Base-by-base conservation (phyloP, 257 asterid species). In the Solanum piurae region DNA sequence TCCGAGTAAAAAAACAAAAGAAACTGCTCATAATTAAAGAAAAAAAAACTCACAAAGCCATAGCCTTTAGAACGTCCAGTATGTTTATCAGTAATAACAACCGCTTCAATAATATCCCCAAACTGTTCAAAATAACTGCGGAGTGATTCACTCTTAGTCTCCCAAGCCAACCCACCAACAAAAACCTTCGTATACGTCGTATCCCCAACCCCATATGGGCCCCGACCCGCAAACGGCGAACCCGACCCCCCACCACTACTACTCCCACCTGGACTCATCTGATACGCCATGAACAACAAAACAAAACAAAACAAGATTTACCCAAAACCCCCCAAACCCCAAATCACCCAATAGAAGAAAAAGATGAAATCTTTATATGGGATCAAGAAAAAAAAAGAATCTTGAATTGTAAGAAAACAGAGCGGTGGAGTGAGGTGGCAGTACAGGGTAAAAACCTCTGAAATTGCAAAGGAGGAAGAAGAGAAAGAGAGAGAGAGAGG, bases 101-200 rank as follows among this genome's bases (percentile, higher is more conserved):
- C 93, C 29, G 92, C 93, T 86, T 91, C 93, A 13, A 88, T 72
- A 88, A 91, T 91, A 88, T 91, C 93, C 8, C 93, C 93, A 87
- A 89, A 91, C 84, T 88, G 89, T 73, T 91, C 93, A 83, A 91
- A 91, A 75, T 83, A 89, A 21, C 88, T 58, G 75, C 86, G 89
- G 49, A 91, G 87, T 12, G 90, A 82, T 3, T 91, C 91, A 64
- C 89, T 91, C 86, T 89, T 73, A 0, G 91, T 91, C 38, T 89
- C 91, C 93, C 93, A 91, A 64, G 93, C 93, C 44, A 91, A 71
- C 31, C 93, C 93, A 60, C 93, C 92, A 13, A 91, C 91, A 25
- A 91, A 91, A 27, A 91, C 80, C 84, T 91, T 91, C 3, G 91
- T 89, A 74, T 88, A 84, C 5, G 89, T 86, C 0, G 92, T 88